Base-by-base conservation (phyloP, 495 filamentous ascomycete species). In the Penicillium coffeae region DNA sequence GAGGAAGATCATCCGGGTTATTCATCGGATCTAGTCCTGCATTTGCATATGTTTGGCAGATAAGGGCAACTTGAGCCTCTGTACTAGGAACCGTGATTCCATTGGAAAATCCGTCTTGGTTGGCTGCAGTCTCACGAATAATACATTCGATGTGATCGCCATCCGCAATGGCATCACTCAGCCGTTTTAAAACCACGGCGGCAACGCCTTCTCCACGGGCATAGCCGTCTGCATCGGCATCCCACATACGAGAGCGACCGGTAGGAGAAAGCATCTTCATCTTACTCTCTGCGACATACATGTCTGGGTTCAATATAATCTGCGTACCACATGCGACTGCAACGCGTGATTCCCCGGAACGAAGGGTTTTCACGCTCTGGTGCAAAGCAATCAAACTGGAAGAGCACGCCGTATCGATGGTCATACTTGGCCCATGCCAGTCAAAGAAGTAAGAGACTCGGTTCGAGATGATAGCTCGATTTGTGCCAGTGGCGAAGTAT, bases 141-240 rank as follows among this genome's bases (percentile, higher is more conserved):
- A 72, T 46, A 1, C 62, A 64, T 0, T 66, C 42, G 9, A 74
- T 60, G 2, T 64, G 59, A 38, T 65, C 61, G 0, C 40, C 40
- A 14, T 59, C 68, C 3, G 19, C 9, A 0, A 74, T 21, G 4
- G 70, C 69, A 21, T 59, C 39, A 7, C 34, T 34, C 1, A 63
- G 38, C 0, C 15, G 25, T 37, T 66, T 72, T 8, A 72, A 18
- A 15, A 60, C 58, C 0, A 72, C 38, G 0, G 60, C 57, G 27
- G n/a, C 53, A 8, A 72, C 53, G 1, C 62, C 61, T 49, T 87
- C 85, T 10, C 73, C 85, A 13, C 82, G 72, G 0, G 65, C 80
- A 55, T 82, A 87, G 19, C 45, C 38, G 12, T 32, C 22, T 14
- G 25, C 47, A 10, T 37, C 21, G 12, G 21, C 32, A 13, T 30